Evolutionary conservation across 2,329 filamentous ascomycete species (phyloP).

Genomic region (Lachnellula willkommii): DNA sequence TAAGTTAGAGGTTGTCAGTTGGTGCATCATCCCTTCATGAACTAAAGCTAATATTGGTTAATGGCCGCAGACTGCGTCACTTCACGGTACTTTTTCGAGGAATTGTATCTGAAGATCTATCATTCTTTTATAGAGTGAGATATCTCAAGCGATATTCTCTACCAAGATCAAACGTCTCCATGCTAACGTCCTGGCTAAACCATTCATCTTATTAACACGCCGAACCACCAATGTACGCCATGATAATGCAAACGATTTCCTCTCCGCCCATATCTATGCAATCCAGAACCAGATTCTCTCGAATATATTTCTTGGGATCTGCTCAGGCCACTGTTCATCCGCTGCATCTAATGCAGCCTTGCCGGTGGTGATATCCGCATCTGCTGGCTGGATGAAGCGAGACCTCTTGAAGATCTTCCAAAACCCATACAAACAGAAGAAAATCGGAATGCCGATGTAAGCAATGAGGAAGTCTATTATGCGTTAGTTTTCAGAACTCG

Average conservation of each 20-base stretch:
- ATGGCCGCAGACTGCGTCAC: too few relatives aligned
- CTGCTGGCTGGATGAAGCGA: constrained; percentile 33
- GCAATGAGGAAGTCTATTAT: constrained; percentile 65
- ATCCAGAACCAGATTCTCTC: constrained; percentile 44
- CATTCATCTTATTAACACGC: neutral
- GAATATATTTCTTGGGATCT: constrained; percentile 36
- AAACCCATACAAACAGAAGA: constrained; percentile 61
- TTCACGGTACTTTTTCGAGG: too few relatives aligned
- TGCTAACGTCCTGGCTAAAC: neutral
- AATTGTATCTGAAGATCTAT: too few relatives aligned
- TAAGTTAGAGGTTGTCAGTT: too few relatives aligned
- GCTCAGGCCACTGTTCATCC: constrained; percentile 37
- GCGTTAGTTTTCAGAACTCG: constrained; percentile 46
- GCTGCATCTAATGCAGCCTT: constrained; percentile 42
- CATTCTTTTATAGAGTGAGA: neutral
- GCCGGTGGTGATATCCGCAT: constrained; percentile 41
- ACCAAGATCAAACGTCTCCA: neutral
- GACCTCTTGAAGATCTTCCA: constrained; percentile 70
- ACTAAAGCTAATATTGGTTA: too few relatives aligned
- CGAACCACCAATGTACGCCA: neutral
- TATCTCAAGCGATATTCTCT: neutral
- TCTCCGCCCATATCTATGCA: constrained; percentile 27
- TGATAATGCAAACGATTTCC: neutral
- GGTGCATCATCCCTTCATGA: too few relatives aligned
- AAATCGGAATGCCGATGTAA: constrained; percentile 69